These are phyloP conservation scores for Aspergillus fumigatiaffinis DNA, from an alignment of 2,329 filamentous ascomycete species.

Conservation along the genomic window DNA sequence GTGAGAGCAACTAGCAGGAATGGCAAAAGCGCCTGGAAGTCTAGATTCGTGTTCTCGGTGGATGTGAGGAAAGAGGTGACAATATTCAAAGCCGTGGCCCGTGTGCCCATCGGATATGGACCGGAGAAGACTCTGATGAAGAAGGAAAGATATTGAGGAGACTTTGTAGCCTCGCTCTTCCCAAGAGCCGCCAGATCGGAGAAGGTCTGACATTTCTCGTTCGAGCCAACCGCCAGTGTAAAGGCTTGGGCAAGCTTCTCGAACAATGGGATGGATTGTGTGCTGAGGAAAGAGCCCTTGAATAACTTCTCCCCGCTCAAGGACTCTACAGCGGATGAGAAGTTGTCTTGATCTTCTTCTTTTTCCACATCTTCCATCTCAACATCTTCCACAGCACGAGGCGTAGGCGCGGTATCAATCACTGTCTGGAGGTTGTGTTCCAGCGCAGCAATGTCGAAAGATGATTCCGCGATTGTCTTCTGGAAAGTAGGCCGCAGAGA, in stretches of 20 bases:
- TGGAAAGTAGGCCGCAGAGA: conserved; percentile 62
- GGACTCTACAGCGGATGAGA: conserved; percentile 31
- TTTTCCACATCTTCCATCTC: conserved; percentile 46
- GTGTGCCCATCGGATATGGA: conserved; percentile 63
- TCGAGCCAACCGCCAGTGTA: conserved; percentile 28
- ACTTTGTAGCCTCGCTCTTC: conserved; percentile 47
- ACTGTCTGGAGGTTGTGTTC: conserved; percentile 71
- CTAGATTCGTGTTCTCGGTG: conserved; percentile 48
- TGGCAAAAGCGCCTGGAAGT: conserved; percentile 78
- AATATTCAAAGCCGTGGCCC: conserved; percentile 65
- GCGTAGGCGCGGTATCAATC: conserved; percentile 56
- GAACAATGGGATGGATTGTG: conserved; percentile 31
- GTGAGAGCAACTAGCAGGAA: conserved; percentile 72
- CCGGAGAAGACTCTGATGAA: conserved; percentile 72
- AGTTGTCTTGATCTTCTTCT: conserved; percentile 24
- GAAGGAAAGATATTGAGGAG: conserved; percentile 69
- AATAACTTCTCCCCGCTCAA: conserved; percentile 26
- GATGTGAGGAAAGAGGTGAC: conserved; percentile 55
- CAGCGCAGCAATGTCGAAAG: conserved; percentile 69
- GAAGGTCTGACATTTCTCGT: conserved; percentile 32
- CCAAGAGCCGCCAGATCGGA: conserved; percentile 35
- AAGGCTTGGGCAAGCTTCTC: conserved; percentile 38
- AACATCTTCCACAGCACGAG: conserved; percentile 48
- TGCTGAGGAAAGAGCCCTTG: conserved; percentile 36
- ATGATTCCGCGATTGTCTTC: conserved; percentile 61